Conservation (phyloP, 352 stramenopile genomes). For the Pythium pyrilobum region DNA sequence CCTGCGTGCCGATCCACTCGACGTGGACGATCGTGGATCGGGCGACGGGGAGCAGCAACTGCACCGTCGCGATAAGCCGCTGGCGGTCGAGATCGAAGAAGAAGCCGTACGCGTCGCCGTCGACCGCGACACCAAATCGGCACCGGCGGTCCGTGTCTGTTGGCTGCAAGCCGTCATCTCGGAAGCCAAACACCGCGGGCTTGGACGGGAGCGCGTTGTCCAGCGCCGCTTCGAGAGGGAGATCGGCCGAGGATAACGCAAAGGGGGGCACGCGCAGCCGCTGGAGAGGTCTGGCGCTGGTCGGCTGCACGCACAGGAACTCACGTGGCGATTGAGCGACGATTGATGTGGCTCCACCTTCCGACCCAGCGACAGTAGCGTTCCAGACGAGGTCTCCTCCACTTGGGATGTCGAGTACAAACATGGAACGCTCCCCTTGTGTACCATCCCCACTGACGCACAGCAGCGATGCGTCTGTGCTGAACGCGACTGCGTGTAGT, state of each 20-base stretch:
- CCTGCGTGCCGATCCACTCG: conserved; percentile 17
- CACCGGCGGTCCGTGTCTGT: no score
- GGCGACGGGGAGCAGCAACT: conserved; percentile 9
- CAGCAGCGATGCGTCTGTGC: conserved; percentile 5
- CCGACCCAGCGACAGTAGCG: neutral
- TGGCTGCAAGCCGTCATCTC: conserved; percentile 15
- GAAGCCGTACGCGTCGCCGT: conserved; percentile 11
- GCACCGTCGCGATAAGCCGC: conserved; percentile 8
- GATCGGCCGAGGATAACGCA: neutral
- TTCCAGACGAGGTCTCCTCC: conserved; percentile 1
- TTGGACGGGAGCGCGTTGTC: neutral
- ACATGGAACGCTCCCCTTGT: neutral
- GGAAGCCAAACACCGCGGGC: conserved; percentile 1
- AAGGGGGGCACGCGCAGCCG: conserved; percentile 7
- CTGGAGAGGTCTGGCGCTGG: neutral
- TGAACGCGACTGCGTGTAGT: conserved; percentile 9
- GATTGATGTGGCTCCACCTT: neutral
- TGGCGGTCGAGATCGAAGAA: conserved; percentile 18
- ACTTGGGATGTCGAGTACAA: conserved; percentile 11
- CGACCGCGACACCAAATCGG: conserved; percentile 11
- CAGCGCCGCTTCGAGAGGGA: conserved; percentile 5
- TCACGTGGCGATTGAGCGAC: conserved; percentile 10
- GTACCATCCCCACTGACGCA: conserved; percentile 3
- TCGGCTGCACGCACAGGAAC: conserved; percentile 8
- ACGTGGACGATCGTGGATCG: neutral